Evolutionary conservation across 345 rosid species (phyloP), one percentile per base, ranked within the genome.

Genomic region (rapeseed (Brassica napus)): DNA sequence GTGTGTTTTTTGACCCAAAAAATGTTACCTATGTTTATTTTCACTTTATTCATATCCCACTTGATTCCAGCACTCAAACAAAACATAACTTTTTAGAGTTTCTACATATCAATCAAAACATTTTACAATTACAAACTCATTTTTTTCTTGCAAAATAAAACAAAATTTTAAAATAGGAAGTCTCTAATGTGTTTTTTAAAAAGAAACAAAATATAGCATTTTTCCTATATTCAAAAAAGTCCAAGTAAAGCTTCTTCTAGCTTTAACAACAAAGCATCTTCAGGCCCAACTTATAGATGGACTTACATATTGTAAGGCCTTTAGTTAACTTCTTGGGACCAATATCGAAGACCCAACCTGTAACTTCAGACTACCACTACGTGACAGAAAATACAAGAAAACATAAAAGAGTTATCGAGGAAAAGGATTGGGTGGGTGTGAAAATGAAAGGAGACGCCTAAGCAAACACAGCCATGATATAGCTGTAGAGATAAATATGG

Each of bases 381-480:
- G 63, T 58, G 31, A 59, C 64, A 59, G 64, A 59, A 59, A 11
- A 59, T 23, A 52, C n/a, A 6, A 59, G 31, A 59, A 59, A 59
- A 23, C 63, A 58, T 58, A 47, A 32, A 32, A 1, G 60, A 55
- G 30, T 23, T 24, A 24, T 24, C 32, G 16, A 44, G 5, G 1
- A 39, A 72, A 47, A 42, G 28, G 8, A 73, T 59, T 58, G 57
- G 57, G 67, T 69, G 72, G 70, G 62, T 75, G 8, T 21, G 83
- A 80, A 74, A 79, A 62, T 18, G 79, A 80, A 75, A 65, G 83
- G 68, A 74, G 54, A 12, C 74, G 68, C 82, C 31, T 60, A 62
- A 75, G 44, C 68, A 73, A 61, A 73, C 75, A 75, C 83, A 80
- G 79, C 76, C 79, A 75, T 65, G 76, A 64, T 65, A 75, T 80